Evolutionary conservation across 73 alveolate species (phyloP).

Genomic region (Symbiodinium natans): DNA sequence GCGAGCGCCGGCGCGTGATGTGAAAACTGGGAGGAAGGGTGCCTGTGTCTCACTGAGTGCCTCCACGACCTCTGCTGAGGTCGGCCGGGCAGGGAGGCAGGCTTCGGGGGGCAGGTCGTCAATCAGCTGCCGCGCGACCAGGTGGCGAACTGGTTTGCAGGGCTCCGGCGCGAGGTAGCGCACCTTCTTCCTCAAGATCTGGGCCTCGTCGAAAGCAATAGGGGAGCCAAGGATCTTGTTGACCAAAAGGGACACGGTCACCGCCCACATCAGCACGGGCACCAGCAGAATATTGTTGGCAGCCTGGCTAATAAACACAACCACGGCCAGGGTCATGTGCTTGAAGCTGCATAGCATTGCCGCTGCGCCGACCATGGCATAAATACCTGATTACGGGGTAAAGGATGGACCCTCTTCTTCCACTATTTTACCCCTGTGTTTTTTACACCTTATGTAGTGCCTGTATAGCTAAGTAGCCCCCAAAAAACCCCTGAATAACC

Average conservation of each 20-base stretch:
- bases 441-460: too few relatives aligned
- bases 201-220: neutral
- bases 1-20: neutral
- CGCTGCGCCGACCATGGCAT: neutral
- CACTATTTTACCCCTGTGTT: too few relatives aligned
- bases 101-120: neutral
- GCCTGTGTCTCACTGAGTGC: neutral
- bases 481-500: too few relatives aligned
- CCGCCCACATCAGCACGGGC: neutral
- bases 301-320: neutral
- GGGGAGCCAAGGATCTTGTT: neutral
- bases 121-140: neutral
- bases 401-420: too few relatives aligned
- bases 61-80: neutral
- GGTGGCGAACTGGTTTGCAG: neutral
- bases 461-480: too few relatives aligned
- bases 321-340: conserved; percentile 8
- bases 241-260: neutral
- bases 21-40: neutral
- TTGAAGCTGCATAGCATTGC: conserved; percentile 6
- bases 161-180: neutral
- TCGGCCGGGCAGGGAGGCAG: neutral
- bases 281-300: neutral
- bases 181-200: neutral
- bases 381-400: too few relatives aligned